Percentiles rank a stretch among this genome's conserved stretches.
These are phyloP conservation scores for Babesia ovis DNA, from an alignment of 169 alveolate genomes.

Conservation along the genomic window DNA sequence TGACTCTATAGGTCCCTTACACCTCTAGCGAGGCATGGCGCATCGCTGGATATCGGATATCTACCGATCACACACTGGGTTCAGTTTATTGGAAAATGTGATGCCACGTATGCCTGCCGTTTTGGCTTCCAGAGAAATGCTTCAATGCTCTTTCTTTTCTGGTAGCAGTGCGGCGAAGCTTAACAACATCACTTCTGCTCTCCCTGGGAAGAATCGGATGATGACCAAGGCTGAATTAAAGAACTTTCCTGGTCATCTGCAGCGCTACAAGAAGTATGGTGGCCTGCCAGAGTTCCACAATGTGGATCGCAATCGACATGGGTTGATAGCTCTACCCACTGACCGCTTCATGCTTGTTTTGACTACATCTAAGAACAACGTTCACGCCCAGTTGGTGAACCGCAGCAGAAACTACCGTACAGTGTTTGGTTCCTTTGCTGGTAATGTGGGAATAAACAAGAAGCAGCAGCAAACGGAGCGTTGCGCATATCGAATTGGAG, in stretches of 20 bases:
- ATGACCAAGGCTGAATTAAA: constrained; percentile 62
- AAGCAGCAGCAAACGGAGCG: constrained; percentile 79
- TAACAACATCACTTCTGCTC: constrained; percentile 11
- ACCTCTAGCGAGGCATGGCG: constrained; percentile 4
- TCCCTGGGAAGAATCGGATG: constrained; percentile 39
- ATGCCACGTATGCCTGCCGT: background rate
- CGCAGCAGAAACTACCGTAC: constrained; percentile 79
- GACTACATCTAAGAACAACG: constrained; percentile 85
- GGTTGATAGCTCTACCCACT: constrained; percentile 82
- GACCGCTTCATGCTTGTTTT: constrained; percentile 78
- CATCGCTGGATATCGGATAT: background rate
- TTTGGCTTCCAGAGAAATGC: background rate
- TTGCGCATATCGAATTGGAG: constrained; percentile 85
- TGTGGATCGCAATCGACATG: constrained; percentile 83
- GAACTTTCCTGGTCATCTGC: constrained; percentile 63
- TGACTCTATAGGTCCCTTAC: no score
- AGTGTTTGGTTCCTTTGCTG: constrained; percentile 81
- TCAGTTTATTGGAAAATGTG: background rate
- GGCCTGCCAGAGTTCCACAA: constrained; percentile 84
- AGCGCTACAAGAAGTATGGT: constrained; percentile 56
- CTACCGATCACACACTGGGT: background rate
- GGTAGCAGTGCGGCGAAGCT: constrained; percentile 9
- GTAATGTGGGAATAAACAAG: constrained; percentile 84
- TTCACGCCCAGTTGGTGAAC: constrained; percentile 81
- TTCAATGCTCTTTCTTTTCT: background rate